A percentile compares a stretch with the other conserved stretches of the same genome.
These are phyloP conservation scores for Solanum aculeatissimum DNA, from an alignment of 305 asterid genomes.

Conservation along the genomic window DNA sequence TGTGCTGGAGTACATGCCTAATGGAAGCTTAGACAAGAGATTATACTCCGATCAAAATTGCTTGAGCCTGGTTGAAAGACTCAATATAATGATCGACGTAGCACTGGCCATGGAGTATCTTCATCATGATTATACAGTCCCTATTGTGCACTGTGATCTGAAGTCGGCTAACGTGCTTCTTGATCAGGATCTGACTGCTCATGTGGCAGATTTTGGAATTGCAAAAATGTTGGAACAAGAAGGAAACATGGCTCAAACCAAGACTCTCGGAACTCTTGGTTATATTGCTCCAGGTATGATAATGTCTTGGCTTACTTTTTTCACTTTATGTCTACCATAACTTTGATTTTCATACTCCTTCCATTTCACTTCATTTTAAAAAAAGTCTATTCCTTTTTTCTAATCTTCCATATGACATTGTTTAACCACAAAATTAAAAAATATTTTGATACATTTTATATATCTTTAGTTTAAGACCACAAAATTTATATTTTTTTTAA, in stretches of 20 bases:
- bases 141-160: conserved; percentile 29
- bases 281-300: conserved; percentile 35
- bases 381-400: no score
- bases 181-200: conserved; percentile 29
- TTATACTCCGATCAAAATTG: conserved; percentile 9
- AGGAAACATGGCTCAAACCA: conserved; percentile 5
- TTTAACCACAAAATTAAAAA: no score
- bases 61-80: conserved; percentile 9
- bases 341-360: background rate
- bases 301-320: background rate
- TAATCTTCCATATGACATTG: no score
- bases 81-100: conserved; percentile 19
- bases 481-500: no score
- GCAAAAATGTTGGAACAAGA: conserved; percentile 19
- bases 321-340: background rate
- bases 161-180: conserved; percentile 27
- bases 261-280: conserved; percentile 30
- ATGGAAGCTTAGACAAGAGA: conserved; percentile 27
- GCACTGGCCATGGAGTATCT: conserved; percentile 28
- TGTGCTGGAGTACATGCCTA: conserved; percentile 27
- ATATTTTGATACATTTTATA: no score
- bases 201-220: conserved; percentile 29
- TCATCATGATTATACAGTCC: conserved; percentile 17
- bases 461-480: no score
- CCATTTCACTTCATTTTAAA: no score